Base-by-base conservation (phyloP, 495 filamentous ascomycete species). In the Aspergillus bridgeri region DNA sequence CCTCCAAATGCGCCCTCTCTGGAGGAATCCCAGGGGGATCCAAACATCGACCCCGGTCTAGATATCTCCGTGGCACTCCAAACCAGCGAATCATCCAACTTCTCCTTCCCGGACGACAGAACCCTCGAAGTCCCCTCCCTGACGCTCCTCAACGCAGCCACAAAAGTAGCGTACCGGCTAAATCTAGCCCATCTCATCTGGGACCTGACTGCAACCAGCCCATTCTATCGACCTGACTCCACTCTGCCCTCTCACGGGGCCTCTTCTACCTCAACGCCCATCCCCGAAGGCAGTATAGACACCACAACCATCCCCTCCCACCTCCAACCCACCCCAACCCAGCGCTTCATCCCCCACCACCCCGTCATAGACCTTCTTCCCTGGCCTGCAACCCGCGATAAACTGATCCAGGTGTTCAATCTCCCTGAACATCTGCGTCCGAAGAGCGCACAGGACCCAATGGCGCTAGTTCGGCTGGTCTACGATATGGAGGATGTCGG, bases 311-410 rank as follows among this genome's bases (percentile, higher is more conserved):
- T 73, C n/a, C 69, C 70, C 23, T 13, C 21, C 0, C 65, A 73
- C 46, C 57, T 73, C 6, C 65, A 51, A 11, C 70, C 67, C 48
- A 73, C 69, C 0, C 13, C 11, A 19, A 65, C 59, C 15, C 69
- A 71, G 43, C 61, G 53, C 44, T 38, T 58, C 1, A 61, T 79
- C 50, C 73, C 75, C 6, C 79, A 83, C 59, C 80, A 83, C 58
- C 79, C 80, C 2, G 42, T 81, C 11, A 42, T 82, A 3, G 79
- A 83, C 60, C 54, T 78, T 21, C 64, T 82, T 1, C 79, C 79
- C 7, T 83, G 80, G 80, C 78, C 79, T 0, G 61, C 56, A 17
- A 68, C 70, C 17, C 72, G 80, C 24, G 71, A 78, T 42, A 77
- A 77, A 54, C 53, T 79, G 22, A 75, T 82, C 57, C 62, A 61